phyloP scores from a whole-genome alignment of 208 protist genomes.

The Crithidia acanthocephali region DNA sequence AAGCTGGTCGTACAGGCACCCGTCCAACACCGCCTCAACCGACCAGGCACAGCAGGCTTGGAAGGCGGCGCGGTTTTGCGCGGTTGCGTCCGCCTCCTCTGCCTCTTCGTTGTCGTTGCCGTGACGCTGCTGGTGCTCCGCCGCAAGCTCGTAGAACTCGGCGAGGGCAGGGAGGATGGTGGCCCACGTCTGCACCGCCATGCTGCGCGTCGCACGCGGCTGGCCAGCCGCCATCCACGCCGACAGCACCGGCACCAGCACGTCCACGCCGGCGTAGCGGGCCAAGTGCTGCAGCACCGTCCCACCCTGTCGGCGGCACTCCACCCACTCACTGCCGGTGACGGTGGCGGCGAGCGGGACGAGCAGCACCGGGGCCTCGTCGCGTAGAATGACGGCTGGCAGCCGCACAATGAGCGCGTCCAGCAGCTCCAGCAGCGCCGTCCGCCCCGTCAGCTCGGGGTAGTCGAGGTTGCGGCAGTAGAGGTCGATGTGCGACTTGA shows the following conservation, averaged over 20 bases:
- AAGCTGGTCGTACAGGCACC: conserved; percentile 70
- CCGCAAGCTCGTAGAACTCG: conserved; percentile 29
- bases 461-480: conserved; percentile 89
- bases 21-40: conserved; percentile 55
- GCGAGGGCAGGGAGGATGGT: conserved; percentile 58
- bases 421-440: conserved; percentile 87
- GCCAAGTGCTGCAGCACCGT: conserved; percentile 70
- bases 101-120: conserved; percentile 21
- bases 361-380: conserved; percentile 80
- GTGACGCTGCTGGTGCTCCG: conserved; percentile 1
- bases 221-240: conserved; percentile 55
- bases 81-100: conserved; percentile 14
- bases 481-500: conserved; percentile 89
- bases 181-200: conserved; percentile 78
- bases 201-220: conserved; percentile 52
- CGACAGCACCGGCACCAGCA: conserved; percentile 71
- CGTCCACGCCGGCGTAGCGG: conserved; percentile 72
- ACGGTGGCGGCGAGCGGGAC: conserved; percentile 74
- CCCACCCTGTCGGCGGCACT: conserved; percentile 58
- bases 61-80: conserved; percentile 45
- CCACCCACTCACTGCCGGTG: conserved; percentile 62
- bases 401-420: conserved; percentile 71
- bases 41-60: conserved; percentile 69
- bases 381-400: conserved; percentile 74
- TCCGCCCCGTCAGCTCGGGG: conserved; percentile 71